Evolutionary conservation across 2,329 filamentous ascomycete species (phyloP), one percentile per base, ranked within the genome.

Genomic region (Colletotrichum karsti): DNA sequence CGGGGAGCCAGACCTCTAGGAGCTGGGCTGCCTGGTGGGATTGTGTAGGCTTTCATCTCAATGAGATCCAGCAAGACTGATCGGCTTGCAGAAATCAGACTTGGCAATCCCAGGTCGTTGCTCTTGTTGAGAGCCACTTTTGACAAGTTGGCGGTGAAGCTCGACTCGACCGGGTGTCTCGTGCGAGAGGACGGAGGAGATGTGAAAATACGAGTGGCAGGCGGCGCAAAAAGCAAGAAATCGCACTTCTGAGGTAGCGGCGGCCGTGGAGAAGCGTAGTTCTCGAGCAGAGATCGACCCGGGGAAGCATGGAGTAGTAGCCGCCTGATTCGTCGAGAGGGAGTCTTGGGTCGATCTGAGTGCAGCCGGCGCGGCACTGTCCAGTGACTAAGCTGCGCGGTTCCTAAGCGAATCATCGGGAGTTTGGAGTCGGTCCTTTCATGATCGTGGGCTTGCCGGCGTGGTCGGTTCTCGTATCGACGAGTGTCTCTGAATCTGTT

Each of bases 81-180:
- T 33, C 48, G 22, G 30, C n/a, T 24, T 20, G 26, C 59, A 39
- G 35, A 22, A 63, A 13, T 26, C 15, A 28, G 10, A 35, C 26
- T 26, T 26, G 41, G 20, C 30, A 22, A 35, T n/a, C n/a, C n/a
- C n/a, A 26, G 20, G 26, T 28, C 26, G 35, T 41, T 44, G 28
- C 51, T 50, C 42, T 44, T 33, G 28, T 44, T 58, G 42, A 24
- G 35, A 44, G 30, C n/a, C 35, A 18, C 15, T 18, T n/a, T n/a
- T n/a, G n/a, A n/a, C 33, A 22, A 37, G 53, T 39, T 44, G 37
- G 64, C 64, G 64, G 64, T 64, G 60, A 67, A 46, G 44, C 53
- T 13, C 22, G 9, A 26, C 20, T 37, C 22, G 54, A 42, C 42
- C 35, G 51, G 51, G 26, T 28, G 51, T 33, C 44, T 26, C 26